These are phyloP conservation scores for Claviceps africana DNA, from an alignment of 2,329 filamentous ascomycete species.

Conservation along the genomic window DNA sequence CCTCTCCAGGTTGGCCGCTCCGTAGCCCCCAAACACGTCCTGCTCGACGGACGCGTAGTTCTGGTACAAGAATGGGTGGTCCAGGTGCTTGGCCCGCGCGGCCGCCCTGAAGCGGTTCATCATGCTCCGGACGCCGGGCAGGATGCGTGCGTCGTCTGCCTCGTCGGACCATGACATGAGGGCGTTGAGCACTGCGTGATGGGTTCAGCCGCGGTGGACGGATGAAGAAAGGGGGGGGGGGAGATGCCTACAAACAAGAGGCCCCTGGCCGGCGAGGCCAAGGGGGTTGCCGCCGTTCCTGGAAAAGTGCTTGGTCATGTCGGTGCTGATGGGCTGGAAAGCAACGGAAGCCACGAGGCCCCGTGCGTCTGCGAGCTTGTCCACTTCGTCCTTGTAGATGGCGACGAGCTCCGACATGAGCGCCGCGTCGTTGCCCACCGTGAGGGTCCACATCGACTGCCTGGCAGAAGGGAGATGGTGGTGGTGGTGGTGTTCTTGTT, in stretches of 20 bases:
- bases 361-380: constrained; percentile 9
- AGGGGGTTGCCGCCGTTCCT: constrained; percentile 21
- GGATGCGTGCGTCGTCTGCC: constrained; percentile 2
- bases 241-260: constrained; percentile 7
- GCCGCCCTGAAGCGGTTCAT: not conserved
- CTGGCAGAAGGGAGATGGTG: not conserved
- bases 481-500: not conserved
- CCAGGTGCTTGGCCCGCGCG: constrained; percentile 14
- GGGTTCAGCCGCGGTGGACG: not conserved
- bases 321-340: constrained; percentile 28
- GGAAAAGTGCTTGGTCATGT: constrained; percentile 19
- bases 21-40: constrained; percentile 26
- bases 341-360: constrained; percentile 13
- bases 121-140: constrained; percentile 8
- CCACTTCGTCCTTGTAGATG: constrained; percentile 12
- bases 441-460: constrained; percentile 9
- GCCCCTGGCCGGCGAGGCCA: constrained; percentile 15
- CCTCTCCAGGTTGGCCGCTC: constrained; percentile 21
- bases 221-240: not conserved
- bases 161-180: constrained; percentile 4
- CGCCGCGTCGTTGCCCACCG: constrained; percentile 7
- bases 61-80: constrained; percentile 27
- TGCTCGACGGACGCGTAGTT: constrained; percentile 31
- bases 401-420: constrained; percentile 12
- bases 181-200: not conserved